These are phyloP conservation scores for Kwoniella mangroviensis DNA, from an alignment of 768 basidiomycete genomes.

Conservation along the genomic window DNA sequence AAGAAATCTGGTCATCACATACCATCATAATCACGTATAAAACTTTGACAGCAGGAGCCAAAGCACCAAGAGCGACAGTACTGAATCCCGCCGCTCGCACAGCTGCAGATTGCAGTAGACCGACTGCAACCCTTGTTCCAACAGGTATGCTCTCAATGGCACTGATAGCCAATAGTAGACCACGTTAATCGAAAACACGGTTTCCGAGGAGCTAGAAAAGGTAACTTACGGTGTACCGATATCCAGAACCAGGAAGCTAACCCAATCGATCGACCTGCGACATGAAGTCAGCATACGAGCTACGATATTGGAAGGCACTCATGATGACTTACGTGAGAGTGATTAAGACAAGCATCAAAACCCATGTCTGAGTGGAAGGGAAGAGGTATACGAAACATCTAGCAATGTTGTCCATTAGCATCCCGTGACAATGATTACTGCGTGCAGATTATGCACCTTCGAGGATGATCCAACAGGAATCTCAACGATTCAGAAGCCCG, in stretches of 20 bases:
- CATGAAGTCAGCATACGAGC: constrained; percentile 9
- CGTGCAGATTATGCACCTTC: too few relatives aligned
- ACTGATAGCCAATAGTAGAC: constrained; percentile 17
- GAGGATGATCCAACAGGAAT: constrained; percentile 92
- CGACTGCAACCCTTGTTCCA: constrained; percentile 72
- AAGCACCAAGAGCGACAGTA: constrained; percentile 70
- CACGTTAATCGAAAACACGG: neutral
- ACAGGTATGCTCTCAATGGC: constrained; percentile 71
- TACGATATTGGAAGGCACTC: neutral
- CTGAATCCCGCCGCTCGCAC: constrained; percentile 88
- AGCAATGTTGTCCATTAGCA: neutral
- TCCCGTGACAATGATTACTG: too few relatives aligned
- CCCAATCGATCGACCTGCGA: constrained; percentile 77
- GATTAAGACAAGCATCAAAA: constrained; percentile 73
- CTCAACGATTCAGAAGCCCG: constrained; percentile 76
- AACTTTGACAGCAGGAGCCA: constrained; percentile 89
- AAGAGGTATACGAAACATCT: constrained; percentile 88
- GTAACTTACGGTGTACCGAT: constrained; percentile 68
- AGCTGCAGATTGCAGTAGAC: constrained; percentile 73
- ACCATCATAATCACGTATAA: constrained; percentile 94
- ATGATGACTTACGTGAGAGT: constrained; percentile 67
- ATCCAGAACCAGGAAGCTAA: constrained; percentile 85
- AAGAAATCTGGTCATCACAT: too few relatives aligned
- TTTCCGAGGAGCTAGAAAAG: too few relatives aligned
- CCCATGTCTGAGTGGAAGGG: constrained; percentile 93